A percentile compares a stretch with the other conserved stretches of the same genome.
Evolutionary conservation across 306 rosid species (phyloP).

Genomic region (Luffa acutangula): DNA sequence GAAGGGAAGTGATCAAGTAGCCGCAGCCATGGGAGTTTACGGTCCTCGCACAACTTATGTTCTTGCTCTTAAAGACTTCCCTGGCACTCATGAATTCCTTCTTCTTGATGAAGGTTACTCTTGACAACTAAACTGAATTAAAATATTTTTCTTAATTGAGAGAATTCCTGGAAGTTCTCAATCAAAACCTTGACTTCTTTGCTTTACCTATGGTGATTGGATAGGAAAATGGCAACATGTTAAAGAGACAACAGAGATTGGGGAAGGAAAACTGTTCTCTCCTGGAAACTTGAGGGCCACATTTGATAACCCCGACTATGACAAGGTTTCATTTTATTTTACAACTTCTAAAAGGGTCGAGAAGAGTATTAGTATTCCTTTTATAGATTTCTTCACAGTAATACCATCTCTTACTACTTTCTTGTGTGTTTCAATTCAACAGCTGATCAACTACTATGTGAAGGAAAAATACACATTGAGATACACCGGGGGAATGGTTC

Average conservation of each 20-base stretch:
- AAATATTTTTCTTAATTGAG: not conserved
- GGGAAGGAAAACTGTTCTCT: constrained; percentile 94
- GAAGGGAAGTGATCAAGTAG: constrained; percentile 85
- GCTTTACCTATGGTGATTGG: constrained; percentile 10
- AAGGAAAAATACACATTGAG: constrained; percentile 88
- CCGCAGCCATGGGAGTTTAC: constrained; percentile 96
- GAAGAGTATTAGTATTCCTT: not conserved
- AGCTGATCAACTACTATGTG: constrained; percentile 79
- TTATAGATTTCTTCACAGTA: not conserved
- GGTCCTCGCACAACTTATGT: constrained; percentile 98
- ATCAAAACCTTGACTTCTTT: not conserved
- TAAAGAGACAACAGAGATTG: constrained; percentile 84
- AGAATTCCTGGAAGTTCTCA: not conserved
- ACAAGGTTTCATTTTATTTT: constrained; percentile 37
- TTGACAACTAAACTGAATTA: not conserved
- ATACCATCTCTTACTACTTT: constrained; percentile 13
- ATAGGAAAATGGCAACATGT: constrained; percentile 98
- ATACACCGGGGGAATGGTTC: constrained; percentile 99
- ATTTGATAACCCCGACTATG: constrained; percentile 74
- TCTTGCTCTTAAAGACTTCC: constrained; percentile 66
- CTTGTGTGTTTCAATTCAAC: constrained; percentile 17
- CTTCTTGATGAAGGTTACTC: constrained; percentile 83
- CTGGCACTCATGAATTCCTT: constrained; percentile 96
- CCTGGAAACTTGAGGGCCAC: constrained; percentile 99
- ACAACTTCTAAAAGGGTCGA: not conserved